phyloP scores from a whole-genome alignment of 2,329 filamentous ascomycete genomes.

The Chaetomiaceae sp. region DNA sequence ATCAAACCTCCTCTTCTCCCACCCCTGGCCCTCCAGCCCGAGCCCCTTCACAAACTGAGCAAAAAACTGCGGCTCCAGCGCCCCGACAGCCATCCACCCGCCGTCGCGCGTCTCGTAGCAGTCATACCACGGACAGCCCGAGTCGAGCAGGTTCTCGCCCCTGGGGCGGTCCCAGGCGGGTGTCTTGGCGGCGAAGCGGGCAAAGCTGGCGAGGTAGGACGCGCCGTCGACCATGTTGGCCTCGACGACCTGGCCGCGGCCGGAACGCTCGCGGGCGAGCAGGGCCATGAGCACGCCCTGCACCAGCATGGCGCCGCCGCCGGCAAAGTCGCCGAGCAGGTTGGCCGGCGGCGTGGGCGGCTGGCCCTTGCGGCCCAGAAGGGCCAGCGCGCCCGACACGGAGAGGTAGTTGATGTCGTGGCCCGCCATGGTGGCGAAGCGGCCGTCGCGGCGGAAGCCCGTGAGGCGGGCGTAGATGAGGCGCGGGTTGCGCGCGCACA shows the following conservation, averaged over 20 bases:
- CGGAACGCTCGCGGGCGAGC: constrained; percentile 57
- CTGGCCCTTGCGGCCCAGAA: constrained; percentile 66
- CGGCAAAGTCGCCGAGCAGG: constrained; percentile 84
- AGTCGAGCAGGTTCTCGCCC: constrained; percentile 75
- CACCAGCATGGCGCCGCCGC: constrained; percentile 77
- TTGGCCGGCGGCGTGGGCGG: constrained; percentile 78
- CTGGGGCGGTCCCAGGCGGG: constrained; percentile 58
- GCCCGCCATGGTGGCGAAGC: constrained; percentile 82
- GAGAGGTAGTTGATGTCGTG: constrained; percentile 97
- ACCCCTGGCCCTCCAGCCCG: constrained; percentile 47
- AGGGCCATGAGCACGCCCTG: constrained; percentile 79
- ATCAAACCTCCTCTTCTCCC: constrained; percentile 54
- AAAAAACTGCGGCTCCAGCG: constrained; percentile 86
- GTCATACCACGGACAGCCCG: constrained; percentile 82
- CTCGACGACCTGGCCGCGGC: constrained; percentile 82
- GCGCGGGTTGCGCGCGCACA: constrained; percentile 64
- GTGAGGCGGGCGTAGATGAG: constrained; percentile 83
- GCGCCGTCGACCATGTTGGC: constrained; percentile 95
- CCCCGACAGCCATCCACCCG: constrained; percentile 80
- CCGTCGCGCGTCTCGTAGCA: constrained; percentile 81
- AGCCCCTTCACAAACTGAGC: constrained; percentile 61
- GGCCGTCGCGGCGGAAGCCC: constrained; percentile 82
- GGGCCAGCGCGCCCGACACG: constrained; percentile 70
- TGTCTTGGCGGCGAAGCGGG: constrained; percentile 61
- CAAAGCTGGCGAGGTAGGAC: constrained; percentile 73